Base-by-base conservation (phyloP, 371 early-diverging fungal species). In the Parasitella parasitica region DNA sequence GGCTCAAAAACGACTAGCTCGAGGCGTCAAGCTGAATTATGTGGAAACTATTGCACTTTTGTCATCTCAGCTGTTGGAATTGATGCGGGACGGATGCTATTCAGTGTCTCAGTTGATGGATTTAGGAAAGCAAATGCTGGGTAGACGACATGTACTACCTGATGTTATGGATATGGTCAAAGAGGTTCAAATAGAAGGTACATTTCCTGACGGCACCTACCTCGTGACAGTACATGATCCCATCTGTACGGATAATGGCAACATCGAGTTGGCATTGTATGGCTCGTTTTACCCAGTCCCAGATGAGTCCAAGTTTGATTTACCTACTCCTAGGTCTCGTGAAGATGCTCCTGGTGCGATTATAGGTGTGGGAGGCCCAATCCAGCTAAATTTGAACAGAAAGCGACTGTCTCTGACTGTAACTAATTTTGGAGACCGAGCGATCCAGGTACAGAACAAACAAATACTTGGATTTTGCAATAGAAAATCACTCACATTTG, bases 151-250 rank as follows among this genome's bases (percentile, higher is more conserved):
- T 54, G 96, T 97, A 36, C 72, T 88, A 61, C 80, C 90, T 0
- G 86, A 86, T 6, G 94, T 91, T 4, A 74, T 83, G 6, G 76
- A 83, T 41, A 85, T 84, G 2, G 67, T 96, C 34, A 78, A 85
- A 54, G 92, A 94, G 56, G 94, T 97, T n/a, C 94, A 94, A 67
- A 76, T 94, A 1, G 92, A 92, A 69, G 91, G 94, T 16, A 92
- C 94, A 7, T 95, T 96, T 70, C 90, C 85, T 2, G 94, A 95
- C 54, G 96, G 97, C 20, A 93, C 95, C 0, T 94, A 94, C 70
- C 82, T 97, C 2, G 92, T 95, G 7, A 95, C 97, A 0, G 90
- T 97, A 5, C 94, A 94, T 58, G 86, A 93, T 43, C 96, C 96
- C 20, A 91, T 96, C 55, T 85, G 90, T 66, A 85, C 88, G 20